Evolutionary conservation across 306 rosid genomes (phyloP).

Genomic region (Cucurbita ficifolia): DNA sequence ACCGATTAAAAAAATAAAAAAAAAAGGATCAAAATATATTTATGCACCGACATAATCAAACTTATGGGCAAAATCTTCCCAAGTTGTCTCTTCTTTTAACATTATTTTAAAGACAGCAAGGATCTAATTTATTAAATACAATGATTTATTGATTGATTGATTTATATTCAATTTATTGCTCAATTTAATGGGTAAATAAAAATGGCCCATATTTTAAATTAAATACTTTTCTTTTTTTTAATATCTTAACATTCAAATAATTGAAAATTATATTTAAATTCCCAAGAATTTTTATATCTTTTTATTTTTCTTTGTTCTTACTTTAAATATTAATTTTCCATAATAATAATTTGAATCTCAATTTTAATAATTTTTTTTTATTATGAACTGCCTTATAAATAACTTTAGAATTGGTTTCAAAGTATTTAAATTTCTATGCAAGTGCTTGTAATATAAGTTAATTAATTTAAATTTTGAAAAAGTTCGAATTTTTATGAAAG

Average conservation of each 20-base stretch:
- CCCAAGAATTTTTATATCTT: background rate
- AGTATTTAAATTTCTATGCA: background rate
- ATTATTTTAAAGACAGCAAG: background rate
- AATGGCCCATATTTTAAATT: background rate
- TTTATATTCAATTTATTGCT: background rate
- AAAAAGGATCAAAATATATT: background rate
- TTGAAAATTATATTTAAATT: background rate
- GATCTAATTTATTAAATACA: too few species aligned
- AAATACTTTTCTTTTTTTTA: too few species aligned
- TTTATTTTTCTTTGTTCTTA: background rate
- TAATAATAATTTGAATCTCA: background rate
- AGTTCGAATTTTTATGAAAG: too few species aligned
- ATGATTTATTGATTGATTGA: too few species aligned
- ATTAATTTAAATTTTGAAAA: background rate
- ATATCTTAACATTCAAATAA: background rate
- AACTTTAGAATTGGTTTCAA: background rate
- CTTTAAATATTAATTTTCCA: background rate
- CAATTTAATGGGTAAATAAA: background rate
- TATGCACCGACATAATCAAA: conserved; percentile 5
- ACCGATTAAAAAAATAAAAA: too few species aligned
- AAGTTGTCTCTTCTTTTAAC: background rate
- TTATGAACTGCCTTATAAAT: background rate
- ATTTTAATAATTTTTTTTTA: background rate
- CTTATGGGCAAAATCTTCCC: background rate
- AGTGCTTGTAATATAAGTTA: background rate